Evolutionary conservation across 306 rosid genomes (phyloP).

Genomic region (Leucaena leucocephala): DNA sequence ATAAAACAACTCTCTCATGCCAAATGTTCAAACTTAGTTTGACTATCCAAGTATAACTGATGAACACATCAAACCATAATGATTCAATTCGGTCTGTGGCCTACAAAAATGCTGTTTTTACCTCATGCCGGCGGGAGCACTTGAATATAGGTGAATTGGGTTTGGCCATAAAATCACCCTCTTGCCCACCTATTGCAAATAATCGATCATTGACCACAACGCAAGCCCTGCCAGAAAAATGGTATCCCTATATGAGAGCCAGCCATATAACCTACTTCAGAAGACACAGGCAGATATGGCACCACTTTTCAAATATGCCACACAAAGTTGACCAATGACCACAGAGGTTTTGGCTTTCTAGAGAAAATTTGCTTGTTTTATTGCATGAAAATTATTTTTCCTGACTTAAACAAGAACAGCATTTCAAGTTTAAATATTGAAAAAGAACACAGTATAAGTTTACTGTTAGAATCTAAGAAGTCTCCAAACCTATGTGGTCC

Average conservation of each 20-base stretch:
- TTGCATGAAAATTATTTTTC: neutral
- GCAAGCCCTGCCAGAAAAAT: constrained; percentile 68
- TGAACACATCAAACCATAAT: constrained; percentile 3
- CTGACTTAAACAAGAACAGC: constrained; percentile 17
- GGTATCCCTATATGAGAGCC: constrained; percentile 15
- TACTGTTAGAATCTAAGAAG: constrained; percentile 17
- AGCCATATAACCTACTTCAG: constrained; percentile 18
- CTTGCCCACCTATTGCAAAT: constrained; percentile 88
- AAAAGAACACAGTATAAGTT: neutral
- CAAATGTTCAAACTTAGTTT: constrained; percentile 1
- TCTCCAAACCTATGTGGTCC: constrained; percentile 89
- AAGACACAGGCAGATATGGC: neutral
- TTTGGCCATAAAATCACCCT: constrained; percentile 97
- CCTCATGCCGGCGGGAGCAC: constrained; percentile 93
- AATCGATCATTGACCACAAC: constrained; percentile 62
- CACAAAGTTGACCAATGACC: neutral
- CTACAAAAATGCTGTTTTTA: constrained; percentile 28
- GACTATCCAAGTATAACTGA: neutral
- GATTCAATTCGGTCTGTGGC: neutral
- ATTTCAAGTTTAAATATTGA: constrained; percentile 18
- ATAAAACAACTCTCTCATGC: constrained; percentile 1
- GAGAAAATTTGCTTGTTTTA: neutral
- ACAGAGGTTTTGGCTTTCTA: constrained; percentile 12
- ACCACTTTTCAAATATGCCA: constrained; percentile 16
- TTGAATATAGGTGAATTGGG: constrained; percentile 94